Evolutionary conservation across 495 filamentous ascomycete genomes (phyloP).

Genomic region (Neurospora hispaniola): DNA sequence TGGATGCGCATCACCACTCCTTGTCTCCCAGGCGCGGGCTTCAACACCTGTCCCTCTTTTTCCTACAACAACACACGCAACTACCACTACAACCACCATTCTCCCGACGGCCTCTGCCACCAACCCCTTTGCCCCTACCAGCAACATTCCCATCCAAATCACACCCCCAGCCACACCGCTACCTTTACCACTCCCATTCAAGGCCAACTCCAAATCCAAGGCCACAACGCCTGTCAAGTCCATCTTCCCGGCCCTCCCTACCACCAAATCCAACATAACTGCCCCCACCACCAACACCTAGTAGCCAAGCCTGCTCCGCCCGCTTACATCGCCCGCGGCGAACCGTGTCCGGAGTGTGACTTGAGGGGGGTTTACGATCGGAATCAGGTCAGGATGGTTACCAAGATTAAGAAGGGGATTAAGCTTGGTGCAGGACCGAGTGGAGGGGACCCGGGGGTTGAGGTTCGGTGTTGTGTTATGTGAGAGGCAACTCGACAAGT

Average conservation of each 20-base stretch:
- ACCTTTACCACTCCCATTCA: background rate
- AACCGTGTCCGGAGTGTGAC: slow-evolving; percentile 20
- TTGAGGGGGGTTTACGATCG: slow-evolving; percentile 24
- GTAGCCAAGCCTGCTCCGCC: slow-evolving; percentile 12
- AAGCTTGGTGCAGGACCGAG: slow-evolving; percentile 30
- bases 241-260: background rate
- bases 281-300: background rate
- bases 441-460: slow-evolving; percentile 23
- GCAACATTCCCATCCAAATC: background rate
- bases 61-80: background rate
- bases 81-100: background rate
- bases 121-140: background rate
- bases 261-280: background rate
- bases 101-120: background rate
- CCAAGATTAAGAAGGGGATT: slow-evolving; percentile 15
- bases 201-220: background rate
- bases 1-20: slow-evolving; percentile 26
- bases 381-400: slow-evolving; percentile 26
- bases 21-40: slow-evolving; percentile 27
- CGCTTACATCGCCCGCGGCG: slow-evolving; percentile 5
- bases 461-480: slow-evolving; percentile 27
- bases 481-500: background rate
- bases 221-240: background rate
- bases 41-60: slow-evolving; percentile 25
- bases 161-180: background rate